Base-by-base conservation (phyloP, 2,329 filamentous ascomycete genomes). In the Peltaster fructicola region DNA sequence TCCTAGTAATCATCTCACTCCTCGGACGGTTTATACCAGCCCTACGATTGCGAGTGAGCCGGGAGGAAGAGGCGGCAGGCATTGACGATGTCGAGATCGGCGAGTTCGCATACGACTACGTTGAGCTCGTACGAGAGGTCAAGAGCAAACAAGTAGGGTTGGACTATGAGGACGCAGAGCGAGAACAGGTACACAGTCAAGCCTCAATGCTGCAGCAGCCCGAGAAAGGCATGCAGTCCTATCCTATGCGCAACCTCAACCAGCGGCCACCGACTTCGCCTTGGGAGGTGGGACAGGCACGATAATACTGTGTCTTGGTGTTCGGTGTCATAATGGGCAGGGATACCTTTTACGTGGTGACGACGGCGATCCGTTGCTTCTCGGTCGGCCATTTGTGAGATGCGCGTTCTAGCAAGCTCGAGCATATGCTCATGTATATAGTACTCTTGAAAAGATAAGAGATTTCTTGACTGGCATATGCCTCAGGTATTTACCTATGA, bases 81-180 rank as follows among this genome's bases (percentile, higher is more conserved):
- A 82, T 90, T 31, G 81, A 91, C 42, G 82, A 91, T 41, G 73
- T 77, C 13, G 81, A 92, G 53, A 79, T 91, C 43, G 82, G 82
- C 48, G 82, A 91, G 56, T 91, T 88, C 48, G 82, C 80, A n/a
- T 91, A 91, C 50, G 82, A 91, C 51, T 91, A 90, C 41, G 79
- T 91, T 36, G 81, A 90, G 59, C 60, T 88, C 36, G 74, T 68
- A 11, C 62, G 78, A 33, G 74, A 84, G 39, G 68, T 82, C 23
- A 55, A 41, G 24, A 29, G 31, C 11, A 19, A 14, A 17, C 24
- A 9, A 14, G 19, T 22, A 21, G 25, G 15, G 15, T 27, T n/a
- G 16, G 14, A 31, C 7, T 12, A 23, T 14, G 23, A 30, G 17
- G 23, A 27, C 8, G 30, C 18, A 3, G 14, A 30, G 11, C 27